Evolutionary conservation across 371 early-diverging fungal species (phyloP).

Genomic region (Funneliformis caledonium): DNA sequence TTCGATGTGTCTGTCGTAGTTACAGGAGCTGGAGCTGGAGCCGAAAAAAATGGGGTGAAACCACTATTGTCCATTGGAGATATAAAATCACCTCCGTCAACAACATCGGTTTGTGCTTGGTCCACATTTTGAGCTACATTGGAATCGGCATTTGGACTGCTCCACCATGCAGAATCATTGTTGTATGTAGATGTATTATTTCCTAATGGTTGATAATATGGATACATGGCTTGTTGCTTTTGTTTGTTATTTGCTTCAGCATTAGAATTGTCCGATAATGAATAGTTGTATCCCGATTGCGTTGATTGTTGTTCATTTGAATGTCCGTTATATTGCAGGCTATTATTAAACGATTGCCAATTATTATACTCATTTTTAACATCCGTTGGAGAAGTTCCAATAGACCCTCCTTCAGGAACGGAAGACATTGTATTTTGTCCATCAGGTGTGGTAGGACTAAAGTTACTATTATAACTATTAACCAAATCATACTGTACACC

Average conservation of each 20-base stretch:
- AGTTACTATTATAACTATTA: constrained; percentile 14
- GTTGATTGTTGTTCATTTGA: background rate
- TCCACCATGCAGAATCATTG: constrained; percentile 37
- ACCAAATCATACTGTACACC: background rate
- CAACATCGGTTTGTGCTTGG: constrained; percentile 23
- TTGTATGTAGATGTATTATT: constrained; percentile 36
- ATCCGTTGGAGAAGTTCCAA: background rate
- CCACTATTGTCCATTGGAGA: constrained; percentile 38
- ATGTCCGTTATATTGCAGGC: constrained; percentile 9
- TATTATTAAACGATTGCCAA: background rate
- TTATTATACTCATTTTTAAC: background rate
- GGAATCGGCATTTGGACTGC: background rate
- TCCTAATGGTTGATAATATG: constrained; percentile 40
- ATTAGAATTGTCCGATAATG: background rate
- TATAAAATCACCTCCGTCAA: constrained; percentile 25
- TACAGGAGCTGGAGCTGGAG: background rate
- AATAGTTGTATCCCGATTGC: background rate
- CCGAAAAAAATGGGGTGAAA: background rate
- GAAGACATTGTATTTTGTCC: constrained; percentile 29
- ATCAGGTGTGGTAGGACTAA: constrained; percentile 23
- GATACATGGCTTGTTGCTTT: constrained; percentile 19
- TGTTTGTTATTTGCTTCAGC: constrained; percentile 33
- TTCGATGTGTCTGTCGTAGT: background rate
- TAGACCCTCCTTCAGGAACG: constrained; percentile 24
- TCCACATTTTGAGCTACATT: constrained; percentile 1